Base-by-base conservation (phyloP, 2,329 filamentous ascomycete genomes). In the Fusarium nanum region DNA sequence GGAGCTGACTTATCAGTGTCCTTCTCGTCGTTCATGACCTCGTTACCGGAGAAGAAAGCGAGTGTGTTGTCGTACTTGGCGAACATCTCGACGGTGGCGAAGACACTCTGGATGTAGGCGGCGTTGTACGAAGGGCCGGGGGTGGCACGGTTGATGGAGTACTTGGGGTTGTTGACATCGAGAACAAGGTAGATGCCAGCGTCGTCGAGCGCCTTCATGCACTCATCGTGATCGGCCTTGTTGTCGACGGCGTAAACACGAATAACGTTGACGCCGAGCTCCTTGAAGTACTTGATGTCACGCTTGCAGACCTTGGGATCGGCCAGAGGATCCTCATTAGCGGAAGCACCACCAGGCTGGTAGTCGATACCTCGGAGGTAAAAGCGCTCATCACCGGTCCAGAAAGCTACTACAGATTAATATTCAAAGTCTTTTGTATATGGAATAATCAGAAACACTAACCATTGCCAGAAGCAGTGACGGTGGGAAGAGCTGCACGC, bases 201-300 rank as follows among this genome's bases (percentile, higher is more conserved):
- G 76, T 92, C 92, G 55, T 89, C 90, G 66, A 97, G 86, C 47
- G 87, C 85, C 65, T 86, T 84, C 94, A 98, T 98, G 85, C 94
- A 98, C 68, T 89, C 87, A 75, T 94, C 90, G 83, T 98, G 94
- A 80, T 91, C 82, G 74, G 85, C 83, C 53, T 90, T 90, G 87
- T 97, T 97, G 85, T 98, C 94, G 73, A 97, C 90, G 18, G 92
- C 93, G 87, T 97, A 98, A 67, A 97, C 92, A 81, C 94, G 94
- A 78, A 98, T 86, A 27, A 93, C 94, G 86, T 98, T 98, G 82
- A 97, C 84, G 50, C 94, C 93, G 53, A 98, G 86, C 72, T 93
- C 88, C 84, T 93, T 88, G 89, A 97, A 97, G 78, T 93, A 85
- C 54, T 83, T 82, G 74, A 97, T 91, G 77, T 97, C 93, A 71